phyloP scores from a whole-genome alignment of 345 rosid species.

The Eucalyptus melliodora region DNA sequence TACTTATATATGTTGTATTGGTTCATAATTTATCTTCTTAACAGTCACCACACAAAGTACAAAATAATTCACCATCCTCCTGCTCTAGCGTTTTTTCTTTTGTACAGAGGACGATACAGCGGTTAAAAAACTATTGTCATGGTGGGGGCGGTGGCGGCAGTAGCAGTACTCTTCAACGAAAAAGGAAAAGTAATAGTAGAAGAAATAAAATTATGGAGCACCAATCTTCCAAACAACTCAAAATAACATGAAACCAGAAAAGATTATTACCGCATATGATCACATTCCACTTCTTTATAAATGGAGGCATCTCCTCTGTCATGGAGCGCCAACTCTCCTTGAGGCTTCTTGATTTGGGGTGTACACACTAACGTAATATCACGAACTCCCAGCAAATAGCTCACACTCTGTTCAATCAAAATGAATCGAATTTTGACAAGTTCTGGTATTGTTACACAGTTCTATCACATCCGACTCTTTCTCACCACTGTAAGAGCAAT shows the following conservation, averaged over 20 bases:
- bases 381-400: not conserved
- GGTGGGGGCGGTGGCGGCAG: accelerated
- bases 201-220: not conserved
- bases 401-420: not conserved
- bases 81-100: not conserved
- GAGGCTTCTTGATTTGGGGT: too few species aligned
- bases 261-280: not conserved
- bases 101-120: not conserved
- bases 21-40: not conserved
- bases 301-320: too few species aligned
- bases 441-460: not conserved
- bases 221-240: not conserved
- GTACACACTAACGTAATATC: too few species aligned
- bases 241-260: not conserved
- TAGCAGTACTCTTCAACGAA: not conserved
- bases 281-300: not conserved
- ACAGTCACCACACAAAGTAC: not conserved
- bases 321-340: too few species aligned
- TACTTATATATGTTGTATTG: not conserved
- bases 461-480: constrained; percentile 25
- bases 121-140: not conserved
- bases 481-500: constrained; percentile 67
- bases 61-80: not conserved
- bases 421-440: not conserved
- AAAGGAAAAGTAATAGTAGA: not conserved